Evolutionary conservation across 257 asterid genomes (phyloP), one percentile per base, ranked within the genome.

Genomic region (Scutellaria minor): DNA sequence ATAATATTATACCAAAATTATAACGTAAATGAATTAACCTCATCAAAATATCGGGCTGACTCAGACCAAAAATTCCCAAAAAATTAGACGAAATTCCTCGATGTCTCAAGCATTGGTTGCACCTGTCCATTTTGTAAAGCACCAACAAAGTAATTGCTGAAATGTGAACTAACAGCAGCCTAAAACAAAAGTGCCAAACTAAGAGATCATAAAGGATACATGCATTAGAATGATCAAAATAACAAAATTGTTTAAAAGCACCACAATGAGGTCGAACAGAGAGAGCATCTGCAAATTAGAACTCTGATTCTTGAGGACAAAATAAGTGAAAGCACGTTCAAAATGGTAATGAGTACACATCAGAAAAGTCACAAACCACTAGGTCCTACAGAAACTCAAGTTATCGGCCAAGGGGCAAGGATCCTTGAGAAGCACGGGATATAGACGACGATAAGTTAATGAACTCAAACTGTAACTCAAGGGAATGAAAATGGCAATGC

Each of bases 181-280:
- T 24, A 52, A 52, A 52, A 52, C 7, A 52, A 18, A 14, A 14
- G 31, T 22, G 7, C 6, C 22, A 5, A 52, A 52, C 10, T 15
- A 56, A 22, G 62, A 24, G 41, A 2, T 47, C 18, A 2, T 10
- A 7, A 9, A 20, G 37, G 41, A 24, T 24, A 24, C 53, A 47
- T 47, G 35, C 61, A 24, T 22, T 14, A 11, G 41, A 8, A 24
- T 14, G 60, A 54, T 9, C 13, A 47, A 31, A 20, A 13, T 3
- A 39, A 1, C 62, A 52, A 68, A 68, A 66, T n/a, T 31, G 47
- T 50, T 60, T 52, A 53, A n/a, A 18, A 37, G 37, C 44, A 68
- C 37, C 4, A 55, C 44, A 41, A 55, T 42, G 15, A 22, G 66
- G 11, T 24, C 37, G 5, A 42, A 42, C 53, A 69, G 46, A 41